Base-by-base conservation (phyloP, 495 filamentous ascomycete species). In the Cetradonia linearis region DNA sequence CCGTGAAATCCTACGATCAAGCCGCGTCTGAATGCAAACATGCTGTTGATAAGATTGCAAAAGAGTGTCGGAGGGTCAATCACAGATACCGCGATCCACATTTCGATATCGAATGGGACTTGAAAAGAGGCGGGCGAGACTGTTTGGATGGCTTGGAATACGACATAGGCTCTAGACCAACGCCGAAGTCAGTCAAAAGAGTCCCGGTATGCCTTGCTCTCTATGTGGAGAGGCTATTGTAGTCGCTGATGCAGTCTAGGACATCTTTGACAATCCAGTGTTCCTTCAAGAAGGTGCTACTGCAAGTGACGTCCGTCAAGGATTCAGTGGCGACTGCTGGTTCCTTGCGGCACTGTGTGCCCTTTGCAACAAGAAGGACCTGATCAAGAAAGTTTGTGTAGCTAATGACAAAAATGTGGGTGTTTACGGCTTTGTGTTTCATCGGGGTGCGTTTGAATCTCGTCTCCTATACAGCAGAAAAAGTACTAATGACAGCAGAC, bases 371-470 rank as follows among this genome's bases (percentile, higher is more conserved):
- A 90, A 92, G 72, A 74, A 81, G 36, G 84, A 81, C 0, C 72
- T 96, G 62, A 87, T 96, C 57, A 82, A 91, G 66, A 81, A 78
- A 52, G 78, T 96, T 14, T 97, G 91, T 67, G 88, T 96, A n/a
- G 84, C 81, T 23, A 76, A 81, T 18, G 81, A 96, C 68, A 84
- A 92, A 68, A 74, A 79, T 49, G 83, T 95, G 31, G 92, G 92
- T 6, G 90, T 95, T 20, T 96, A 97, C 67, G 91, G 92, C 0
- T 96, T 96, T 68, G 91, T 96, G 11, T 96, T 97, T 70, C 81
- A 89, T 72, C 82, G 92, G 66, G 83, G 82, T 85, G 70, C 64
- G 75, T 60, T 31, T 34, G 23, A 30, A 16, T 14, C 23, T 33
- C 33, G 25, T 27, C 54, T 30, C 20, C 28, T 53, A 25, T 56